Base-by-base conservation (phyloP, 192 early-diverging fungal species). In the Backusella circina region DNA sequence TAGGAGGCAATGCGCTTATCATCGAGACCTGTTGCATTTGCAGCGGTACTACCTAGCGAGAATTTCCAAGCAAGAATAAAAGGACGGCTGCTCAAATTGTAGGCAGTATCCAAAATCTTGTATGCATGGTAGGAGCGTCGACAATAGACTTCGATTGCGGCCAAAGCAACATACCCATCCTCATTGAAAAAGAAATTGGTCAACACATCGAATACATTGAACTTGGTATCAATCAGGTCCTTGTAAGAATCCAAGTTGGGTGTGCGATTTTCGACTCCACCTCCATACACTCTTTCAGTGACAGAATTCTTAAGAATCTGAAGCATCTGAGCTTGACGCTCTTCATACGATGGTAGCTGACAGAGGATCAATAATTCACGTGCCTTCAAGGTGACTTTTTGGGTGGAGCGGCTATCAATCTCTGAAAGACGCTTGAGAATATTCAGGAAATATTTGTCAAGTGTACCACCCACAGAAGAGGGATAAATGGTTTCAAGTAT, bases 41-140 rank as follows among this genome's bases (percentile, higher is more conserved):
- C 28, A 80, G 83, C 54, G 61, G 79, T 80, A 36, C 44, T 21
- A 16, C 80, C 70, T 70, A 94, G 81, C 37, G 90, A 83, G 73
- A 94, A 94, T 38, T 91, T 89, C 93, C 92, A 94, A 57, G 91
- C 88, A 74, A 94, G 80, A 71, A 91, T 86, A 65, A 88, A 89
- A 18, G 93, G 92, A 18, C 79, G 69, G 16, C 83, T 78, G 47
- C 89, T 89, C 33, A 90, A 85, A 66, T 86, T 73, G 67, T 92
- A 92, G 84, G 92, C 90, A 80, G 97, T 90, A 69, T 91, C 92
- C 31, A 93, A 88, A 51, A 99, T 91, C 76, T 94, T 90, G 88
- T 99, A 99, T 37, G 96, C 95, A 80, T 98, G 95, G 90, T 98
- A 97, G 1, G 97, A 95, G 72, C 96, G 96, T 65, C 97, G 90